phyloP scores from a whole-genome alignment of 1,284 basidiomycete species.

The Paramarasmius palmivorus region DNA sequence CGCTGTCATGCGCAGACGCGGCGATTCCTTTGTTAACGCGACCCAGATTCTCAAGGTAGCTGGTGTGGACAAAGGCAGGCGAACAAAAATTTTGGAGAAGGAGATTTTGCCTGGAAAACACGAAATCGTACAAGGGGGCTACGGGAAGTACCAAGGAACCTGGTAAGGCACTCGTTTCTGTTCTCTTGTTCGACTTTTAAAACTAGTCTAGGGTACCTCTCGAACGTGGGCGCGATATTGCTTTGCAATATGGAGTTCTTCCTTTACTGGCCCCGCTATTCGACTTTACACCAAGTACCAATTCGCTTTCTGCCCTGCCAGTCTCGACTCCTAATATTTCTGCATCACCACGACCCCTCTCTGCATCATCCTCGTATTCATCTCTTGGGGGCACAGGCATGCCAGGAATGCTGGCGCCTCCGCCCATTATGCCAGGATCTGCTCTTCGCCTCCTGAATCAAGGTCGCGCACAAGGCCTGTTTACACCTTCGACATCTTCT shows the following conservation, averaged over 20 bases:
- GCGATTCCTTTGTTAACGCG: slow-evolving; percentile 95
- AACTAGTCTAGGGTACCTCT: slow-evolving; percentile 78
- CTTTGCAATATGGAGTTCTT: slow-evolving; percentile 87
- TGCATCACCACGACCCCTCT: slow-evolving; percentile 51
- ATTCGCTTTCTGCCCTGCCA: slow-evolving; percentile 61
- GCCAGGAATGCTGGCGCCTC: slow-evolving; percentile 40
- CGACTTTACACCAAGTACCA: slow-evolving; percentile 84
- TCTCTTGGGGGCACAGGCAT: slow-evolving; percentile 28
- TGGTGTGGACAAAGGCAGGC: slow-evolving; percentile 93
- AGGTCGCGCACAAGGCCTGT: slow-evolving; percentile 82
- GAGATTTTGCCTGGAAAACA: slow-evolving; percentile 95
- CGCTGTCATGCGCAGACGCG: slow-evolving; percentile 95
- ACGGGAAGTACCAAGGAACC: slow-evolving; percentile 99
- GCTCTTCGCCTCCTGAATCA: slow-evolving; percentile 64
- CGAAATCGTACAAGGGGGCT: slow-evolving; percentile 99
- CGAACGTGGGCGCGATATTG: slow-evolving; percentile 86
- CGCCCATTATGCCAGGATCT: slow-evolving; percentile 20
- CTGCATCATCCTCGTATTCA: slow-evolving; percentile 51
- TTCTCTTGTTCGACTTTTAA: slow-evolving; percentile 11
- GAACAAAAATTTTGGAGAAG: slow-evolving; percentile 98
- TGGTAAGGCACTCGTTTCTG: slow-evolving; percentile 59
- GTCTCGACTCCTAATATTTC: slow-evolving; percentile 47
- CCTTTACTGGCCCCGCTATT: slow-evolving; percentile 86
- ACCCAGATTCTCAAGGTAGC: slow-evolving; percentile 99
- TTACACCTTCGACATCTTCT: slow-evolving; percentile 75